Conservation (phyloP, 768 basidiomycete genomes). For the Tricholoma furcatifolium region DNA sequence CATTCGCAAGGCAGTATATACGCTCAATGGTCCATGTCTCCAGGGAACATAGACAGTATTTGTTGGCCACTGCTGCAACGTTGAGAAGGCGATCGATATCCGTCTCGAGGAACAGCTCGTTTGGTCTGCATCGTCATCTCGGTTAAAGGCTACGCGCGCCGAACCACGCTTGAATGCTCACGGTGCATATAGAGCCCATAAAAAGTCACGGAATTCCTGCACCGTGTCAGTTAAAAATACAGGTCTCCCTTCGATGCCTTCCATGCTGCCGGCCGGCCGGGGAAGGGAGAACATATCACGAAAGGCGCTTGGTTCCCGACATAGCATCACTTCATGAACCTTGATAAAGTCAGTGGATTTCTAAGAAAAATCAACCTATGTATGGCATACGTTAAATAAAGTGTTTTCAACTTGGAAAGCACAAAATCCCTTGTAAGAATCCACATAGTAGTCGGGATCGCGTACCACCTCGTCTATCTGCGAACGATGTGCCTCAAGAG, state of each 20-base stretch:
- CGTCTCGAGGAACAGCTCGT: constrained; percentile 35
- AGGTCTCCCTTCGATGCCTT: constrained; percentile 31
- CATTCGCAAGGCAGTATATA: constrained; percentile 34
- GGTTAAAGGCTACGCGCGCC: not conserved
- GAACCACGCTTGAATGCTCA: constrained; percentile 25
- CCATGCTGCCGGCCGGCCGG: constrained; percentile 18
- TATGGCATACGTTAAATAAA: constrained; percentile 54
- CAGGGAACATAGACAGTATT: constrained; percentile 45
- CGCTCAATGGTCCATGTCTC: constrained; percentile 43
- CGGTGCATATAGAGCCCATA: constrained; percentile 51
- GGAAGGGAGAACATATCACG: constrained; percentile 41
- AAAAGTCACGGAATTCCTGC: constrained; percentile 45
- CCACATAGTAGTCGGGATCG: constrained; percentile 33
- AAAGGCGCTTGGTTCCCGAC: constrained; percentile 42
- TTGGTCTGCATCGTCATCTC: constrained; percentile 27
- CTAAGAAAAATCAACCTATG: not conserved
- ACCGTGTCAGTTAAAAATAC: constrained; percentile 40
- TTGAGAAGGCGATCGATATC: constrained; percentile 42
- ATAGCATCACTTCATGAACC: constrained; percentile 45
- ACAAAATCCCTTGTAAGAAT: constrained; percentile 48
- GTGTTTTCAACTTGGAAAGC: constrained; percentile 60
- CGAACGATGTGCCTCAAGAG: constrained; percentile 2
- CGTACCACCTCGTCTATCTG: constrained; percentile 18
- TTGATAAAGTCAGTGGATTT: constrained; percentile 14
- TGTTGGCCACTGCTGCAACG: constrained; percentile 44